Conservation (phyloP, 257 asterid genomes). For the Fraxinus americana region DNA sequence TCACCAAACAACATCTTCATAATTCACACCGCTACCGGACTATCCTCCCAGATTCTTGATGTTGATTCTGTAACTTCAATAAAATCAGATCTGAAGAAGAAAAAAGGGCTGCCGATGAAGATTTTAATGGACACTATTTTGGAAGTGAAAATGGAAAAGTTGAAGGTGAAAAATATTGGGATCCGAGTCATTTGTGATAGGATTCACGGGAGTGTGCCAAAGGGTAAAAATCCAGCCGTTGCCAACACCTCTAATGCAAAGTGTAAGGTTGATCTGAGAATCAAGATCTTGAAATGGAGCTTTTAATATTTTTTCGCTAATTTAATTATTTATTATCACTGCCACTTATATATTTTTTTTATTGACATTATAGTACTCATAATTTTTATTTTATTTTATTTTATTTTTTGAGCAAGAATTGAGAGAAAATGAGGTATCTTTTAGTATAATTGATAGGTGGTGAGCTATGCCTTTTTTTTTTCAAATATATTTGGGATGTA, state of each 20-base stretch:
- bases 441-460: constrained; percentile 14
- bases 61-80: constrained; percentile 49
- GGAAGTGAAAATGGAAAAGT: constrained; percentile 62
- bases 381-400: background rate
- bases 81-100: constrained; percentile 63
- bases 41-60: constrained; percentile 46
- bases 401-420: constrained; percentile 11
- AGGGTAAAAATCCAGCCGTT: constrained; percentile 53
- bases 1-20: constrained; percentile 40
- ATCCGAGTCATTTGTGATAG: constrained; percentile 72
- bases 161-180: constrained; percentile 69
- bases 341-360: constrained; percentile 6
- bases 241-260: constrained; percentile 52
- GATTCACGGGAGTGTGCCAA: constrained; percentile 66
- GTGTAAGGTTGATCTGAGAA: constrained; percentile 81
- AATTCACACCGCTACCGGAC: constrained; percentile 47
- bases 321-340: background rate
- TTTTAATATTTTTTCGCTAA: constrained; percentile 33
- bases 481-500: background rate
- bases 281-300: constrained; percentile 88
- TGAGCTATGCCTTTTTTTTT: background rate
- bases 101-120: constrained; percentile 56
- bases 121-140: constrained; percentile 70
- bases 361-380: constrained; percentile 13
- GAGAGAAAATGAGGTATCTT: constrained; percentile 10